Base-by-base conservation (phyloP, 768 basidiomycete species). In the Phylloporus sp. region DNA sequence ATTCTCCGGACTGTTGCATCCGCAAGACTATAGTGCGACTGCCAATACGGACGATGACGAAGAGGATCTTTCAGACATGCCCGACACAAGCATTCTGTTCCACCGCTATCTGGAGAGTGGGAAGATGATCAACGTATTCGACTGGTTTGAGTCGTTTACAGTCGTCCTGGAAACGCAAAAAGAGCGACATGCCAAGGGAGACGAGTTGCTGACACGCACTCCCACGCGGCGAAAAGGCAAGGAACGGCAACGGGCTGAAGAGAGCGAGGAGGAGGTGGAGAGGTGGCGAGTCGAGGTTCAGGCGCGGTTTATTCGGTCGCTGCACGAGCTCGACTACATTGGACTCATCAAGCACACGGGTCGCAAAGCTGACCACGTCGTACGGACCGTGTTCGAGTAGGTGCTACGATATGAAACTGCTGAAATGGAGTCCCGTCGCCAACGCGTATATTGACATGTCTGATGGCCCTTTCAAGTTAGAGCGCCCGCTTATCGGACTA, bases 91-190 rank as follows among this genome's bases (percentile, higher is more conserved):
- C 55, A 85, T 91, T 47, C 69, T 91, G 13, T 88, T 91, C 69
- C 70, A 69, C 38, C 75, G 87, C 18, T 92, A 90, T 65, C 71
- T 83, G 34, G 83, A 90, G 56, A 84, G 85, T 38, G 87, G 86
- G 36, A 82, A 76, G 67, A 77, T 86, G 78, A 80, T 92, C 65
- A 92, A 92, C 59, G 76, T 90, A 3, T 90, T 86, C 61, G 90
- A 93, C 63, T 91, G 89, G 90, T 90, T 81, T 57, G 82, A 87
- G 54, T 77, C 84, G 20, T 93, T 92, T 62, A 73, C 77, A 26
- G 63, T 72, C 18, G 83, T 78, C 26, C 64, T 91, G 43, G 86
- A 88, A 60, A 68, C 67, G 1, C 86, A 86, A 65, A 63, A 65
- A n/a, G 13, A 32, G 20, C 48, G 55, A 8, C 54, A 42, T 9